Percentiles rank a stretch among this genome's conserved stretches.
phyloP scores from a whole-genome alignment of 2,329 filamentous ascomycete genomes.

The Arthrinium puccinioides region DNA sequence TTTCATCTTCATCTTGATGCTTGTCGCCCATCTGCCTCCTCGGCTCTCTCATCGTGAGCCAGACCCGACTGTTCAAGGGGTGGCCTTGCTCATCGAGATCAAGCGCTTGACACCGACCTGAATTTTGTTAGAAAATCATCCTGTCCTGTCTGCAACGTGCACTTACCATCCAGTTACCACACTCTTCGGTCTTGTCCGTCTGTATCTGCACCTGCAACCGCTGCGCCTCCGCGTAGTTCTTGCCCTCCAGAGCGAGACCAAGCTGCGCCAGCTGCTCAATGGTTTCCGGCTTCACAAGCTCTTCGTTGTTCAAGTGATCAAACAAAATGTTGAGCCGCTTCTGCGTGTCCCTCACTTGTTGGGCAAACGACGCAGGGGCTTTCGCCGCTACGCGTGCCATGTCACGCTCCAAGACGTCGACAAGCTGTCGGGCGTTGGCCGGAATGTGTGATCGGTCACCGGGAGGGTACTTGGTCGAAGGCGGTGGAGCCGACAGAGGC shows the following conservation, averaged over 20 bases:
- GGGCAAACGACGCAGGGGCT: slow-evolving; percentile 78
- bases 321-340: slow-evolving; percentile 91
- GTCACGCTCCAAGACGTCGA: slow-evolving; percentile 72
- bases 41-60: background rate
- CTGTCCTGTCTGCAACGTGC: slow-evolving; percentile 1
- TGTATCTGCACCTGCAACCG: slow-evolving; percentile 69
- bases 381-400: slow-evolving; percentile 83
- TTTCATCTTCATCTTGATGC: slow-evolving; percentile 1
- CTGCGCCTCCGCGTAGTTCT: slow-evolving; percentile 62
- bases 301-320: slow-evolving; percentile 93
- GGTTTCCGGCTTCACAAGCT: slow-evolving; percentile 76
- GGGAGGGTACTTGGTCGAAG: slow-evolving; percentile 63
- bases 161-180: slow-evolving; percentile 81
- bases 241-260: slow-evolving; percentile 57
- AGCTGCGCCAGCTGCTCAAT: slow-evolving; percentile 59
- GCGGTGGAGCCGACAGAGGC: slow-evolving; percentile 41
- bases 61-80: slow-evolving; percentile 36
- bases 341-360: slow-evolving; percentile 88
- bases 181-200: slow-evolving; percentile 70
- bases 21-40: background rate
- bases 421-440: slow-evolving; percentile 64
- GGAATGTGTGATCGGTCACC: slow-evolving; percentile 91
- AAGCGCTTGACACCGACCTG: slow-evolving; percentile 71
- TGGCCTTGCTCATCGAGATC: slow-evolving; percentile 73
- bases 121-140: slow-evolving; percentile 36